Conservation (phyloP, 768 basidiomycete genomes). For the Pleurotus platypus region DNA sequence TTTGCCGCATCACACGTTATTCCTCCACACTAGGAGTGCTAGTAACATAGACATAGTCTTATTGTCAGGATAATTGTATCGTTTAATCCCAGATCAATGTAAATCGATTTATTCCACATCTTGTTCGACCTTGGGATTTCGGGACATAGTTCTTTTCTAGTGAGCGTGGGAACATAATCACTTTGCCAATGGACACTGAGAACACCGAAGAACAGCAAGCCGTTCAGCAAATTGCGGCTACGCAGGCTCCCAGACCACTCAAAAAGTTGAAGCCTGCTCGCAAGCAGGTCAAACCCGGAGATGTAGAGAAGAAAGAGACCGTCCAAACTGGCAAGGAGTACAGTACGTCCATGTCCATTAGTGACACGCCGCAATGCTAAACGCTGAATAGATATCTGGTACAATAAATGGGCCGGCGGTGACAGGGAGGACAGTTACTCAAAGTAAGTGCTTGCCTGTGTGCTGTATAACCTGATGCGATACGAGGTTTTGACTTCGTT, state of each 20-base stretch:
- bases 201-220: not conserved
- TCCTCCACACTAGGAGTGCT: not conserved
- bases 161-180: not conserved
- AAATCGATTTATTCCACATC: not conserved
- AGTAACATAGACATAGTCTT: constrained; percentile 6
- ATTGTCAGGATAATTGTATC: constrained; percentile 8
- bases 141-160: not conserved
- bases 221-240: constrained; percentile 4
- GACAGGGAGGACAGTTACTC: constrained; percentile 96
- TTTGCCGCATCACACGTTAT: too few species aligned
- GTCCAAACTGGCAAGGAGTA: constrained; percentile 95
- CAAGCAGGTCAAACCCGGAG: constrained; percentile 88
- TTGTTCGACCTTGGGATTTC: not conserved
- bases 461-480: not conserved
- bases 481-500: not conserved
- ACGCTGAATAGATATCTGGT: constrained; percentile 80
- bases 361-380: not conserved
- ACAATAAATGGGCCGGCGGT: constrained; percentile 99
- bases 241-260: constrained; percentile 10
- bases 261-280: constrained; percentile 90
- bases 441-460: constrained; percentile 52
- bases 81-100: constrained; percentile 6
- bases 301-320: constrained; percentile 85
- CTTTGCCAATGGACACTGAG: constrained; percentile 1
- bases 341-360: constrained; percentile 51